phyloP scores from a whole-genome alignment of 495 filamentous ascomycete species.

The Cenococcum geophilum region DNA sequence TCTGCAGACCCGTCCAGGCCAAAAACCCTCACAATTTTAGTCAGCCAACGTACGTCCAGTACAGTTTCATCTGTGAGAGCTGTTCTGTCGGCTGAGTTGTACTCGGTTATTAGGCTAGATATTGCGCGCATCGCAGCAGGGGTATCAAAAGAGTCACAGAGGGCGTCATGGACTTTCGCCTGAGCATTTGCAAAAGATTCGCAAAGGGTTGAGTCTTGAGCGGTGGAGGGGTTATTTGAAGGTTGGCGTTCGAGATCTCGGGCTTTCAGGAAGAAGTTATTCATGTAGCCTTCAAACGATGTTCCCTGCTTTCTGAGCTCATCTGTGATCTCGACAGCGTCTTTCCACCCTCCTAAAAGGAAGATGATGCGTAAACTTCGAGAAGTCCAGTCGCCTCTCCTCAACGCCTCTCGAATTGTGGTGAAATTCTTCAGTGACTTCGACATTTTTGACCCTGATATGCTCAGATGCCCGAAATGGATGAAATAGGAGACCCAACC shows the following conservation, averaged over 20 bases:
- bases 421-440: conserved; percentile 96
- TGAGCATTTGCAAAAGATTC: conserved; percentile 57
- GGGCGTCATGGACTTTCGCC: conserved; percentile 54
- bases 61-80: conserved; percentile 33
- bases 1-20: conserved; percentile 66
- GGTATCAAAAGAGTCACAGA: conserved; percentile 89
- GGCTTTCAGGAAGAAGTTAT: conserved; percentile 86
- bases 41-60: conserved; percentile 63
- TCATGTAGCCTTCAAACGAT: conserved; percentile 74
- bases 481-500: conserved; percentile 96
- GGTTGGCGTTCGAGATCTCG: conserved; percentile 50
- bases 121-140: conserved; percentile 67
- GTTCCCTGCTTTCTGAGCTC: conserved; percentile 67
- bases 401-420: conserved; percentile 82
- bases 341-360: conserved; percentile 80
- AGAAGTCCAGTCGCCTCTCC: conserved; percentile 68
- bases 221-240: conserved; percentile 8
- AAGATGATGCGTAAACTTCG: conserved; percentile 81
- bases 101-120: conserved; percentile 64
- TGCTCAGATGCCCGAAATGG: conserved; percentile 91
- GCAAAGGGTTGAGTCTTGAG: conserved; percentile 31
- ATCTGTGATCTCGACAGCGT: conserved; percentile 83
- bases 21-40: conserved; percentile 73
- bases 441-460: conserved; percentile 88
- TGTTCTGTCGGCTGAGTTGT: conserved; percentile 51